Evolutionary conservation across 768 basidiomycete species (phyloP), one percentile per base, ranked within the genome.

Genomic region (Panaeolus papilionaceus): DNA sequence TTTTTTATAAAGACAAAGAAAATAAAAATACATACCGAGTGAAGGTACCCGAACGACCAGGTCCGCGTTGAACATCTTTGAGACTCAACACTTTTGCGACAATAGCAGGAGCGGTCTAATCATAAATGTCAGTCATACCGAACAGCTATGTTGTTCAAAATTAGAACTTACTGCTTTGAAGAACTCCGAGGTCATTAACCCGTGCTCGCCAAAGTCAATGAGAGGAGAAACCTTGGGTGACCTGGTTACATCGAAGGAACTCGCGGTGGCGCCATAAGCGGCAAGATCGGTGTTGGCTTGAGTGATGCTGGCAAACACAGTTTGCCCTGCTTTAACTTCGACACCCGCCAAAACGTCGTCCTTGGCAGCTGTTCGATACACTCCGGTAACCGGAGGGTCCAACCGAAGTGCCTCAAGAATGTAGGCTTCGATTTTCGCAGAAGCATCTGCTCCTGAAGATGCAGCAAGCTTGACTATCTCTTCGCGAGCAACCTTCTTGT

Each of bases 341-440:
- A 73, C 62, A 6, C 66, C 65, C 9, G 74, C 79, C 12, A 81
- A 49, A 6, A 74, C 47, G 1, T 71, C 71, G 28, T 78, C 78
- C 62, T 72, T 70, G 0, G 64, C 70, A 1, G 79, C 79, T 18
- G 79, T 81, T 47, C 81, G 79, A 65, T 82, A 83, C 3, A 85
- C 77, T 11, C 80, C 80, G n/a, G 79, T 64, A 62, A 81, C 80
- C 71, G 79, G 73, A 64, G 82, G 78, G 28, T 80, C 73, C 42
- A 76, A 66, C 28, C 83, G 73, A 61, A 89, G 76, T 14, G 87
- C 88, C 67, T 83, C 82, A 66, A 79, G 77, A 20, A 87, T 78
- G 70, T 84, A 84, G 5, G 38, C 72, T 79, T 85, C 80, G 38
- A 87, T 68, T 63, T 78, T 77, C 4, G 65, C 66, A 16, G 64